Conservation (phyloP, 805 yeast genomes). For the Lipomyces oligophaga region DNA sequence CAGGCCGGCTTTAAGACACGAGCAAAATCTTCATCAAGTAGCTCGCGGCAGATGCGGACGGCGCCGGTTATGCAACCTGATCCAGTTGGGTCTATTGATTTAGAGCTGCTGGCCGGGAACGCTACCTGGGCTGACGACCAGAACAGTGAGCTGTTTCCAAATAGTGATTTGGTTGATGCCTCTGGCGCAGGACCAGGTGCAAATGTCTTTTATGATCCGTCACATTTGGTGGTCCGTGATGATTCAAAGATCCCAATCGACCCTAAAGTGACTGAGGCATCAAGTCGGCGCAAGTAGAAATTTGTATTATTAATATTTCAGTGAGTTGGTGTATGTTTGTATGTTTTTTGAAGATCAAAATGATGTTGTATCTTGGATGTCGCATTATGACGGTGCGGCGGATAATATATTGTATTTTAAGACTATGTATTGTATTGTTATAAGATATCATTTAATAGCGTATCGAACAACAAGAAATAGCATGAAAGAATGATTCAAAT, state of each 20-base stretch:
- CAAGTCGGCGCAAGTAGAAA: slow-evolving; percentile 21
- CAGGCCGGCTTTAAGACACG: slow-evolving; percentile 43
- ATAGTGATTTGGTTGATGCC: slow-evolving; percentile 21
- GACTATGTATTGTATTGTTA: neutral
- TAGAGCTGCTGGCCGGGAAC: slow-evolving; percentile 14
- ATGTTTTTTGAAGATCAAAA: neutral
- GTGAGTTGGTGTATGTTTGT: neutral
- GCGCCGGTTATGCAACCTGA: slow-evolving; percentile 22
- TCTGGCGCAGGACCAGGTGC: slow-evolving; percentile 2
- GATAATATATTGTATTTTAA: too few relatives aligned
- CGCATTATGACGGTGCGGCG: too few relatives aligned
- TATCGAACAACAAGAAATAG: neutral
- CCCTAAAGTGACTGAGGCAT: slow-evolving; percentile 25
- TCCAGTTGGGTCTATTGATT: slow-evolving; percentile 4
- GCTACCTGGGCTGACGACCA: slow-evolving; percentile 21
- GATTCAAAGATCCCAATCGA: slow-evolving; percentile 25
- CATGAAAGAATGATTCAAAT: slow-evolving; percentile 4
- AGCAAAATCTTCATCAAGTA: slow-evolving; percentile 16
- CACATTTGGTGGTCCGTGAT: slow-evolving; percentile 12
- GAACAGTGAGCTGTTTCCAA: slow-evolving; percentile 11
- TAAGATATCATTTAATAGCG: neutral
- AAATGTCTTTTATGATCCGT: slow-evolving; percentile 17
- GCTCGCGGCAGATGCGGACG: slow-evolving; percentile 20
- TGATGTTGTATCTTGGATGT: neutral
- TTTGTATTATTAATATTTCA: neutral